Evolutionary conservation across 2,329 filamentous ascomycete genomes (phyloP), one percentile per base, ranked within the genome.

Genomic region (Bipolaris victoriae): DNA sequence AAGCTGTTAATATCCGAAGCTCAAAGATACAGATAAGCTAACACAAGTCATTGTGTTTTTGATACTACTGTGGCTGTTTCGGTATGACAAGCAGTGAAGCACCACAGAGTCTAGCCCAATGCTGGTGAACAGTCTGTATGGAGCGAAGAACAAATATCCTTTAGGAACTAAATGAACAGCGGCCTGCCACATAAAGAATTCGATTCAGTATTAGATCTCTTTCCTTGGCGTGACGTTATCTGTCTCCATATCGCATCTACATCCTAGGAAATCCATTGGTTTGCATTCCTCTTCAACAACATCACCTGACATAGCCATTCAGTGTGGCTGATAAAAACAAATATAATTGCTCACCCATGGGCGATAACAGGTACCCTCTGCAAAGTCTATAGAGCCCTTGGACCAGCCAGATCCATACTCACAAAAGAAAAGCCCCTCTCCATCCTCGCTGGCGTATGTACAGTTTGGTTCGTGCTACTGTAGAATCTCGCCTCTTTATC

Each of bases 311-410:
- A 37, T 35, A 35, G 29, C 49, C 29, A 22, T 22, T 36, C 39
- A 18, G 35, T 9, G 18, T 31, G 46, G 46, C 35, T 49, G 13
- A 29, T 49, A 22, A 18, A 51, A 54, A 54, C 16, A 57, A 53
- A 47, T 52, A 40, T 44, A 48, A 57, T 57, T 52, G 49, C 41
- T 36, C 39, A 52, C 49, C 54, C 54, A 47, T 53, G 35, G 31
- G 49, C 37, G 35, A 49, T 49, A 49, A 29, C 35, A 49, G 20
- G 7, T 35, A 44, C 40, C 39, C 36, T 33, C 33, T 9, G 49
- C 36, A 53, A 53, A 57, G 54, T 57, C 49, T 57, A 57, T 37
- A 52, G 54, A 57, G 49, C 49, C 49, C 45, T 35, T 52, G 44
- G 52, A 37, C 39, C 52, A 52, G 41, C 47, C 54, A 57, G 49